Evolutionary conservation across 2,329 filamentous ascomycete species (phyloP).

Genomic region (Ophiostoma ulmi): DNA sequence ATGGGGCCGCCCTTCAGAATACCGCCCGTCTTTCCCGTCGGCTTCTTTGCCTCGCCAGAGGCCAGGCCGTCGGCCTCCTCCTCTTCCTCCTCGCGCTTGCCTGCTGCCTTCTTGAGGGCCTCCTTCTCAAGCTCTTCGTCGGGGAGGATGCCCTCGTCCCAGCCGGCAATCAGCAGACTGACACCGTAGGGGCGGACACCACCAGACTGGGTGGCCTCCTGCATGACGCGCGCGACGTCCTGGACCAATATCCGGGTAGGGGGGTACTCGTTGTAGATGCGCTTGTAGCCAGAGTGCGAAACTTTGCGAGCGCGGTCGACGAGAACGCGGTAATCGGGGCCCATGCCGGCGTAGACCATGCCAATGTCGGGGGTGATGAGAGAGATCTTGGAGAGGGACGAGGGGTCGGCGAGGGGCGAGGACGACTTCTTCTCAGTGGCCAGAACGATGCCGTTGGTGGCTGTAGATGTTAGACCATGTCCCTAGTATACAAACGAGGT

Average conservation of each 20-base stretch:
- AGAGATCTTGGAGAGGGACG: constrained; percentile 94
- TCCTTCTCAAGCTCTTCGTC: constrained; percentile 63
- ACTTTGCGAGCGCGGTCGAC: constrained; percentile 98
- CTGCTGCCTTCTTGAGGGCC: constrained; percentile 40
- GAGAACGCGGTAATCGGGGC: constrained; percentile 93
- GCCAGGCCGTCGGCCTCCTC: constrained; percentile 29
- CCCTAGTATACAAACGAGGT: background rate
- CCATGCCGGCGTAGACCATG: constrained; percentile 99
- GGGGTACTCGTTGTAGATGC: constrained; percentile 99
- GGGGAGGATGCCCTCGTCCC: constrained; percentile 94
- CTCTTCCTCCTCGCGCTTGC: constrained; percentile 41
- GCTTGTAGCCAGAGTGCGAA: constrained; percentile 97
- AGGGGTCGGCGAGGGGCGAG: constrained; percentile 90
- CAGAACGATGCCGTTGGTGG: constrained; percentile 97
- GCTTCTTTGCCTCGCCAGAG: constrained; percentile 63
- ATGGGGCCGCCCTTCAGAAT: constrained; percentile 94
- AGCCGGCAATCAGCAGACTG: constrained; percentile 89
- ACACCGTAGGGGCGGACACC: constrained; percentile 97
- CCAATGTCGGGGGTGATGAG: constrained; percentile 98
- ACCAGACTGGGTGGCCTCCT: constrained; percentile 96
- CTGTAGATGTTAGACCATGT: constrained; percentile 42
- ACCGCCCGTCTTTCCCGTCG: constrained; percentile 82
- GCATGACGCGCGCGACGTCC: constrained; percentile 95
- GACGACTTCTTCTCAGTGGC: constrained; percentile 99
- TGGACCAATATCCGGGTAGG: constrained; percentile 98